These are phyloP conservation scores for Metarhizium anisopliae DNA, from an alignment of 2,329 filamentous ascomycete genomes.

Conservation along the genomic window DNA sequence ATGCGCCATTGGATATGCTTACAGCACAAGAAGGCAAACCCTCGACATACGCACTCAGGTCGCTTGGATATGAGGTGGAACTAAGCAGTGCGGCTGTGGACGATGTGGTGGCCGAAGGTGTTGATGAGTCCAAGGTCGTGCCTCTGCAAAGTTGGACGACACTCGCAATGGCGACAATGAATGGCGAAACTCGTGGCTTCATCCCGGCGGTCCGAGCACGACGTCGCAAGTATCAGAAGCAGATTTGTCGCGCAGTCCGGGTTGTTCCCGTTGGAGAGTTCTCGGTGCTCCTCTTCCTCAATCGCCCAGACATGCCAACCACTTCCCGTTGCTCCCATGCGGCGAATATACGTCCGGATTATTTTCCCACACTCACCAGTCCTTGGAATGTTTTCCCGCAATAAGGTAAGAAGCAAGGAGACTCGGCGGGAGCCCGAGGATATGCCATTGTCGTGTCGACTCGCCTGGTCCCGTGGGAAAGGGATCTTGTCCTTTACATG, in stretches of 20 bases:
- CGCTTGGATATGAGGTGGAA: background rate
- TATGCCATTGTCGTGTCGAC: background rate
- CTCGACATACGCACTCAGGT: background rate
- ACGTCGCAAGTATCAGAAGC: background rate
- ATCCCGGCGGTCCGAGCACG: background rate
- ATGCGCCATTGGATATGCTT: background rate
- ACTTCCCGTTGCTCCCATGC: background rate
- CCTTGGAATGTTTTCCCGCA: background rate
- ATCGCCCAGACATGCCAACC: background rate
- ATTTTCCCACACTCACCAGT: background rate
- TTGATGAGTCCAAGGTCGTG: background rate
- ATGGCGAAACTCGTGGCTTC: background rate
- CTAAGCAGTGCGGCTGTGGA: background rate
- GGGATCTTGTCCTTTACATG: background rate
- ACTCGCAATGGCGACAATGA: background rate
- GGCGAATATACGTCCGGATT: background rate
- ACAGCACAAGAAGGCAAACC: conserved; percentile 1
- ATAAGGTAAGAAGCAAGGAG: too few species aligned
- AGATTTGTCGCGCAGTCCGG: background rate
- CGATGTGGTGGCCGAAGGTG: background rate
- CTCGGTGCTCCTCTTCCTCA: background rate
- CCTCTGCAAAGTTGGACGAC: background rate
- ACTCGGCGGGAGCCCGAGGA: background rate
- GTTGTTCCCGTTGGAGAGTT: background rate
- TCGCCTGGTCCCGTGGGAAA: background rate